Percentiles rank a stretch among this genome's conserved stretches.
phyloP scores from a whole-genome alignment of 352 stramenopile genomes.

The Albugo candida region DNA sequence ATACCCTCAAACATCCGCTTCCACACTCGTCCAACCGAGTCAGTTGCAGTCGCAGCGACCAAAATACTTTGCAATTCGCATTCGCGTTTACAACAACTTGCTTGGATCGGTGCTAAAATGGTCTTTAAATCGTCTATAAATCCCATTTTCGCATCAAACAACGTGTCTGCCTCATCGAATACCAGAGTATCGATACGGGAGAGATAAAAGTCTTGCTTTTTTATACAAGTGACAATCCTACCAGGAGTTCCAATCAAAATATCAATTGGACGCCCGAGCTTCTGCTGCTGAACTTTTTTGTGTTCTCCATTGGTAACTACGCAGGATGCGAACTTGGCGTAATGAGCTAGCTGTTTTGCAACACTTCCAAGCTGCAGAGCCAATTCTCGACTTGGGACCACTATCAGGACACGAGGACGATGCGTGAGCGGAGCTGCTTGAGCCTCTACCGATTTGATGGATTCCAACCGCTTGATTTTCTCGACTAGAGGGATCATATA shows the following conservation, averaged over 20 bases:
- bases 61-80: conserved; percentile 43
- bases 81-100: conserved; percentile 34
- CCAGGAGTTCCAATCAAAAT: conserved; percentile 60
- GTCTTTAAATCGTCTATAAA: conserved; percentile 56
- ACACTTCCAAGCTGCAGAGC: conserved; percentile 44
- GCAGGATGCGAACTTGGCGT: conserved; percentile 42
- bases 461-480: neutral
- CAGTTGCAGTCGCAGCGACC: conserved; percentile 43
- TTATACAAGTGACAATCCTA: conserved; percentile 48
- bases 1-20: conserved; percentile 47
- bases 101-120: conserved; percentile 38
- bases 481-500: conserved; percentile 31
- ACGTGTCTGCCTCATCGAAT: conserved; percentile 59
- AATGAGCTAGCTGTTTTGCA: conserved; percentile 41
- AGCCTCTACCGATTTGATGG: conserved; percentile 6
- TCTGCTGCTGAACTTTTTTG: conserved; percentile 44
- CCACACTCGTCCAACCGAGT: conserved; percentile 48
- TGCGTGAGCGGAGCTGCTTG: conserved; percentile 9
- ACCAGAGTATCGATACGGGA: conserved; percentile 49
- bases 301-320: conserved; percentile 43
- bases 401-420: conserved; percentile 27
- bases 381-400: conserved; percentile 48
- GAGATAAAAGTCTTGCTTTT: conserved; percentile 49
- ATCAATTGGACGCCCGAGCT: conserved; percentile 26
- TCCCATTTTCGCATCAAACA: conserved; percentile 69